A percentile compares a stretch with the other conserved stretches of the same genome.
Evolutionary conservation across 257 asterid genomes (phyloP).

Genomic region (Solanum infundibuliforme): DNA sequence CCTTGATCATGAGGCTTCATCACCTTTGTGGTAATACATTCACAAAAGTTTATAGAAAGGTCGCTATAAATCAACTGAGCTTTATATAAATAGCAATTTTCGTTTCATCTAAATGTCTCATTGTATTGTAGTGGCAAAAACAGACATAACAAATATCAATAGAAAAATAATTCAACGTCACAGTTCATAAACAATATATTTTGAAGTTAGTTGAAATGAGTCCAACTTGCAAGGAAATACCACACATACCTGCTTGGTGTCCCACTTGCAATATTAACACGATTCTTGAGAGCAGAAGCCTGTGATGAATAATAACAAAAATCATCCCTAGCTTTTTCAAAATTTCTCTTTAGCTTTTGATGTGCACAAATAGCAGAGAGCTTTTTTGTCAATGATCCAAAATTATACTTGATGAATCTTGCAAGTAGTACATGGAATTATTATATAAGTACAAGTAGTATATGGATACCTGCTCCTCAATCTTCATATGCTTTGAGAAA

Average conservation of each 20-base stretch:
- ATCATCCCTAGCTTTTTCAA: neutral
- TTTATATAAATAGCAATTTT: neutral
- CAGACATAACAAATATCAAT: neutral
- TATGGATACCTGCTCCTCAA: constrained; percentile 82
- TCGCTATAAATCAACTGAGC: neutral
- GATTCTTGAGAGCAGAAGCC: constrained; percentile 60
- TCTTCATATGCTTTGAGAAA: constrained; percentile 94
- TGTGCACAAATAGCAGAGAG: neutral
- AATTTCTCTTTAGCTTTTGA: neutral
- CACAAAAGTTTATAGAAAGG: neutral
- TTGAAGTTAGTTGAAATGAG: neutral
- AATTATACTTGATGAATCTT: neutral
- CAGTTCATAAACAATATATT: neutral
- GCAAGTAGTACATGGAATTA: neutral
- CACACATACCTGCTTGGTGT: constrained; percentile 76
- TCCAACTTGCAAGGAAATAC: neutral
- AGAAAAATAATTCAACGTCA: neutral
- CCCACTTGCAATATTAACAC: constrained; percentile 89
- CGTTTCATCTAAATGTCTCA: neutral
- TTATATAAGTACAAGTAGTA: neutral
- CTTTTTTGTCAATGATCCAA: neutral
- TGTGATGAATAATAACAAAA: constrained; percentile 17
- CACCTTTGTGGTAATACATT: neutral
- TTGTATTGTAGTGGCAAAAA: neutral
- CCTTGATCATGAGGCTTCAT: neutral